Evolutionary conservation across 106 monocot genomes (phyloP), one percentile per base, ranked within the genome.

Genomic region (Allium cepa): DNA sequence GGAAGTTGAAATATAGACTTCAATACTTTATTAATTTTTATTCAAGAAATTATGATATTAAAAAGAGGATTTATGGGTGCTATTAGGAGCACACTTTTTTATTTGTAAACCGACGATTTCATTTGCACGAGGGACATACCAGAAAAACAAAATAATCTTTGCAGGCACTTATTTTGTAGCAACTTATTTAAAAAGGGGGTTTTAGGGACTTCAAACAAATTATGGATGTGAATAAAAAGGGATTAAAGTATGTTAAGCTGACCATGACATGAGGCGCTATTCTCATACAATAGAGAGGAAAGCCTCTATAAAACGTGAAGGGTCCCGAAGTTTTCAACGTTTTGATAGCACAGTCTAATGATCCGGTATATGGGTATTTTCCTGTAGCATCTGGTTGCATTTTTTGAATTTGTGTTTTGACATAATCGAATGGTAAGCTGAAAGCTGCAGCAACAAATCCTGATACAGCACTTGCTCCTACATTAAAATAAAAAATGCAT

Each of bases 241-340:
- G 51, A 0, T 51, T 11, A 11, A 5, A 2, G 1, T 65, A 0
- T 52, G 4, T 26, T 67, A 50, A 18, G 12, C 50, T 79, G 72
- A 90, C 90, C 90, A 90, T 90, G 68, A 90, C 86, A 72, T 90
- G 90, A 15, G 90, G 90, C 57, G 90, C 90, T 73, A 90, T 90
- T 68, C 90, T 83, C 66, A 90, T 73, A 63, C 86, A 90, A 71
- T 87, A 90, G 9, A 94, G 86, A 57, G 93, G 93, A 77, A 94
- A 94, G 26, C 93, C 93, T 28, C 77, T 84, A 76, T 90, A 94
- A 56, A 94, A 86, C 55, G 79, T 89, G 53, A 84, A 76, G 49
- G 90, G 93, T 4, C 93, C 93, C 11, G 83, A 80, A 45, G 67
- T 72, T 56, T 82, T 93, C 4, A 94, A 64, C 14, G 93, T 94